Base-by-base conservation (phyloP, 306 rosid genomes). In the Calophaca sinica region DNA sequence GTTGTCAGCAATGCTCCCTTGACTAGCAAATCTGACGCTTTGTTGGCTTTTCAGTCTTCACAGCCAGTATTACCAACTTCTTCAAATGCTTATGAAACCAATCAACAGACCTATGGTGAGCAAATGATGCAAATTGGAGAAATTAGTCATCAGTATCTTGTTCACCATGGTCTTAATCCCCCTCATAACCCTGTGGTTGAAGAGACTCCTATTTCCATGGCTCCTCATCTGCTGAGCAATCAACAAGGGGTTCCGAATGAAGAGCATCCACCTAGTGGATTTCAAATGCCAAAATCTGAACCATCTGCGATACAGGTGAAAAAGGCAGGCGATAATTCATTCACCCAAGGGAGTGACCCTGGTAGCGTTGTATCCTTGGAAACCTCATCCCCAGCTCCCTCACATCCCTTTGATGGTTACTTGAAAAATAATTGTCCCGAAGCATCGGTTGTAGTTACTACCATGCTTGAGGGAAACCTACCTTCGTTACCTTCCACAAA, bases 261-360 rank as follows among this genome's bases (percentile, higher is more conserved):
- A 68, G 86, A 55, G 50, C 77, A 67, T 83, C 75, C 79, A 46
- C 52, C 71, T 10, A 49, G 76, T 70, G 88, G 84, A 67, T 80
- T 66, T 33, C 83, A 59, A 41, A 82, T 80, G 26, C 85, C 76
- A 44, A 85, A 60, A 77, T 75, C 81, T 2, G 88, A 88, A 83
- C 52, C 79, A 48, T 48, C 87, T 53, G 15, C 70, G 69, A 48
- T 28, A 64, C 85, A 69, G 62, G 76, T 68, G 59, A 86, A 79
- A 77, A 85, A 66, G 44, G 75, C 31, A 41, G 58, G 48, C 29
- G 88, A 87, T 57, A 68, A 74, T 73, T 84, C 82, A 45, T 26
- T 39, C 31, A 84, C 78, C 80, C 84, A 81, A 80, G 87, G 72
- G 46, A 87, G 74, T 85, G 84, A 75, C 75, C 78, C 79, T 57